Conservation (phyloP, 108 stramenopile genomes). For the Aurantiochytrium sp. region DNA sequence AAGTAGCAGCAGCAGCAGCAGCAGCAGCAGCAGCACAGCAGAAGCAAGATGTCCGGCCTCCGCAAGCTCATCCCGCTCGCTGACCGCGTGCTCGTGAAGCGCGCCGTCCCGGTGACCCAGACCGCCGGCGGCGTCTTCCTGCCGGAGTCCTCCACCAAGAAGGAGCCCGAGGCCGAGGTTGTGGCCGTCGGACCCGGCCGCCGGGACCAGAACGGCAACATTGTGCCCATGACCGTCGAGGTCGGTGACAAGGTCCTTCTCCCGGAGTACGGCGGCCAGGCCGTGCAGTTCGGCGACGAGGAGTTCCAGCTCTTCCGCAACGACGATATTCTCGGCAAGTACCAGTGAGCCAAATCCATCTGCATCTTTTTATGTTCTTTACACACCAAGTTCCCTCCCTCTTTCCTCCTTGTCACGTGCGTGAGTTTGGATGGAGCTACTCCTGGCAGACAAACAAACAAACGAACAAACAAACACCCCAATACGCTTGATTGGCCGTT, state of each 20-base stretch:
- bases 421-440: no score
- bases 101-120: conserved; percentile 70
- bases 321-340: conserved; percentile 93
- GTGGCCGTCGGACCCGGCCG: conserved; percentile 89
- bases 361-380: background rate
- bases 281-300: conserved; percentile 75
- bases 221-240: conserved; percentile 26
- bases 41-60: background rate
- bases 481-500: no score
- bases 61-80: conserved; percentile 76
- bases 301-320: conserved; percentile 83
- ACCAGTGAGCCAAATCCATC: conserved; percentile 39
- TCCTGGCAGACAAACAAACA: no score
- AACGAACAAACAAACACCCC: no score
- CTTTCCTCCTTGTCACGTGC: no score
- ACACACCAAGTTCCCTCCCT: no score
- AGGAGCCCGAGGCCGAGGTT: conserved; percentile 86
- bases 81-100: conserved; percentile 83
- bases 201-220: conserved; percentile 16
- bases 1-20: no score
- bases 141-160: conserved; percentile 78
- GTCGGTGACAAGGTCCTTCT: conserved; percentile 80
- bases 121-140: conserved; percentile 86
- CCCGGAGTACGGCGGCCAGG: conserved; percentile 91
- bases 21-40: no score